phyloP scores from a whole-genome alignment of 2,329 filamentous ascomycete species.

The Aspergillaceae sp. region DNA sequence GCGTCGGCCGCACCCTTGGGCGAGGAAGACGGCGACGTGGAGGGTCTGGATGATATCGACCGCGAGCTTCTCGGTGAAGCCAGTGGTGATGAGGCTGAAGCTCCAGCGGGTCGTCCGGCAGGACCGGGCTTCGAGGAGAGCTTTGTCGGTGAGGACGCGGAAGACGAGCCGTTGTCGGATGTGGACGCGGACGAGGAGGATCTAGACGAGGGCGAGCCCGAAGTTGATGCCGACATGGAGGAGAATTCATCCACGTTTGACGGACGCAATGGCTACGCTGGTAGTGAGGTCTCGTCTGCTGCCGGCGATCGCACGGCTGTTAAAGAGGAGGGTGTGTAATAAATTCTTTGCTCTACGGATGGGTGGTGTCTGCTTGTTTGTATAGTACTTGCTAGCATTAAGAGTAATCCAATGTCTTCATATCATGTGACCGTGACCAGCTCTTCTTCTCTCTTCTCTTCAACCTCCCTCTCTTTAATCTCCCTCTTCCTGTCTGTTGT shows the following conservation, averaged over 20 bases:
- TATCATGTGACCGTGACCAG: too few species aligned
- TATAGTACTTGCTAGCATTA: too few species aligned
- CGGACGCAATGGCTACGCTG: conserved; percentile 24
- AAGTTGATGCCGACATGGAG: conserved; percentile 14
- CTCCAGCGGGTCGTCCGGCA: conserved; percentile 12
- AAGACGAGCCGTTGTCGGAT: conserved; percentile 20
- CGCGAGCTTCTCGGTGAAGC: conserved; percentile 30
- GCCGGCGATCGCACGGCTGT: neutral
- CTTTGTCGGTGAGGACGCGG: conserved; percentile 17
- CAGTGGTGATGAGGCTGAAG: conserved; percentile 24
- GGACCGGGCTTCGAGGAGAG: conserved; percentile 20
- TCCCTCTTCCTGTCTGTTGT: too few species aligned
- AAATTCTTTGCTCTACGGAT: too few species aligned
- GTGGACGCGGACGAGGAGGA: conserved; percentile 29
- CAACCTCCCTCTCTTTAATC: too few species aligned
- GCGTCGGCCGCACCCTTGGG: conserved; percentile 3
- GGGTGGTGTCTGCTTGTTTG: too few species aligned
- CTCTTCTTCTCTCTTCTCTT: too few species aligned
- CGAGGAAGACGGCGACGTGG: conserved; percentile 23
- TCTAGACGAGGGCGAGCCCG: conserved; percentile 26
- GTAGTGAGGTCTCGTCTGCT: conserved; percentile 24
- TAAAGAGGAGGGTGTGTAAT: conserved; percentile 1
- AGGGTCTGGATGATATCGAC: conserved; percentile 29
- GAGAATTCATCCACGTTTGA: conserved; percentile 26
- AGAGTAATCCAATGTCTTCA: too few species aligned